phyloP scores from a whole-genome alignment of 1,139 yeast genomes.

The Blastobotrys capitulatus region DNA sequence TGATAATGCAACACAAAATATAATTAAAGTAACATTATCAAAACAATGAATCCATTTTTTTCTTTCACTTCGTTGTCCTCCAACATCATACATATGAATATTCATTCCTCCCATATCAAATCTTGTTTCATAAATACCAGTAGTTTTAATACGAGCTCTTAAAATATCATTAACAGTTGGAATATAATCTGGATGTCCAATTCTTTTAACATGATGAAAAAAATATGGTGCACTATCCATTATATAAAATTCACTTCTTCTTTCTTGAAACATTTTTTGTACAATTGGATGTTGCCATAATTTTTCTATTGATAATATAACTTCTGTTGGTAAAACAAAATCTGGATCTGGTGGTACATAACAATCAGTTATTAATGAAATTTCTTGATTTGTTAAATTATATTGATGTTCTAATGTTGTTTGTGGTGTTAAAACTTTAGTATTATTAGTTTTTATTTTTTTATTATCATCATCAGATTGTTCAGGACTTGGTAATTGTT shows the following conservation, averaged over 20 bases:
- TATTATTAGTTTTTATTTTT: background rate
- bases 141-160: slow-evolving; percentile 85
- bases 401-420: background rate
- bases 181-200: slow-evolving; percentile 53
- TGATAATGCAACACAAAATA: slow-evolving; percentile 83
- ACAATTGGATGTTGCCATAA: slow-evolving; percentile 62
- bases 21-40: slow-evolving; percentile 83
- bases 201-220: slow-evolving; percentile 60
- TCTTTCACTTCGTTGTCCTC: slow-evolving; percentile 90
- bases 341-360: slow-evolving; percentile 31
- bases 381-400: slow-evolving; percentile 18
- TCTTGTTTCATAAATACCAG: slow-evolving; percentile 82
- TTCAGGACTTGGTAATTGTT: background rate
- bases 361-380: slow-evolving; percentile 21
- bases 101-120: slow-evolving; percentile 73
- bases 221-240: slow-evolving; percentile 87
- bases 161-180: slow-evolving; percentile 76
- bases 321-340: slow-evolving; percentile 26
- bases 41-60: slow-evolving; percentile 96
- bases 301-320: slow-evolving; percentile 24
- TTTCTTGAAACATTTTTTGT: slow-evolving; percentile 48
- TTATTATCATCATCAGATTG: background rate
- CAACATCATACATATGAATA: slow-evolving; percentile 85
- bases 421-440: background rate
- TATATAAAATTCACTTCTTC: slow-evolving; percentile 71